A percentile compares a stretch with the other conserved stretches of the same genome.
phyloP scores from a whole-genome alignment of 2,329 filamentous ascomycete genomes.

The Rutstroemia sydowiana region DNA sequence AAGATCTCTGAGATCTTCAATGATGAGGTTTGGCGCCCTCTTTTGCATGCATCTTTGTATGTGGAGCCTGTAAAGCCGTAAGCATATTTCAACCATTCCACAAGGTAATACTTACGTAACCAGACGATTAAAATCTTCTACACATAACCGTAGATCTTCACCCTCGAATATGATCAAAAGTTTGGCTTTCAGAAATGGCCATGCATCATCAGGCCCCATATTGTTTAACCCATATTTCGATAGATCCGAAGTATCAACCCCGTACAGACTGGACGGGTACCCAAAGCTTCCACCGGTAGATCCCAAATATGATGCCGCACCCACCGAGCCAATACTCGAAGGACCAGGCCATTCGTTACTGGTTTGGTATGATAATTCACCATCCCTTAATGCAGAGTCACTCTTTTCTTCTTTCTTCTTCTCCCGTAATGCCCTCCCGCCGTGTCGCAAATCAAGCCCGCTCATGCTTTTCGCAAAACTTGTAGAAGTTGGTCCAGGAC shows the following conservation, averaged over 20 bases:
- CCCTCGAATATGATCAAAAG: slow-evolving; percentile 74
- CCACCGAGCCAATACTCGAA: slow-evolving; percentile 42
- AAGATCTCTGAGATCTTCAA: slow-evolving; percentile 71
- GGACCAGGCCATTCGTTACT: slow-evolving; percentile 43
- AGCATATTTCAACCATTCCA: background rate
- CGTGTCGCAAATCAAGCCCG: slow-evolving; percentile 70
- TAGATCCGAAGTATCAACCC: slow-evolving; percentile 46
- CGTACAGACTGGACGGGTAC: slow-evolving; percentile 35
- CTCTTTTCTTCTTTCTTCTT: slow-evolving; percentile 68
- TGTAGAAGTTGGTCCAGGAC: slow-evolving; percentile 56
- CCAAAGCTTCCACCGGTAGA: slow-evolving; percentile 15
- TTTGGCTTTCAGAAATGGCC: slow-evolving; percentile 71
- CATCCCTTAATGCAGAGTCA: slow-evolving; percentile 28
- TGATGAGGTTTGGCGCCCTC: slow-evolving; percentile 59
- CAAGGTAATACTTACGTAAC: slow-evolving; percentile 55
- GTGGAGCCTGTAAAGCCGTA: slow-evolving; percentile 46
- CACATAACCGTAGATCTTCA: slow-evolving; percentile 69
- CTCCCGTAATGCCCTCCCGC: slow-evolving; percentile 67
- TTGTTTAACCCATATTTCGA: slow-evolving; percentile 59
- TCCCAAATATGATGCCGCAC: slow-evolving; percentile 33
- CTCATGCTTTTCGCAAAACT: slow-evolving; percentile 78
- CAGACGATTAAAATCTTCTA: slow-evolving; percentile 76
- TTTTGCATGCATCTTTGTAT: slow-evolving; percentile 72
- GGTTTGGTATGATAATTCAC: slow-evolving; percentile 28
- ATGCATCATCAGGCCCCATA: slow-evolving; percentile 70